Conservation (phyloP, 1,139 yeast species). For the Suhomyces bokatorum region DNA sequence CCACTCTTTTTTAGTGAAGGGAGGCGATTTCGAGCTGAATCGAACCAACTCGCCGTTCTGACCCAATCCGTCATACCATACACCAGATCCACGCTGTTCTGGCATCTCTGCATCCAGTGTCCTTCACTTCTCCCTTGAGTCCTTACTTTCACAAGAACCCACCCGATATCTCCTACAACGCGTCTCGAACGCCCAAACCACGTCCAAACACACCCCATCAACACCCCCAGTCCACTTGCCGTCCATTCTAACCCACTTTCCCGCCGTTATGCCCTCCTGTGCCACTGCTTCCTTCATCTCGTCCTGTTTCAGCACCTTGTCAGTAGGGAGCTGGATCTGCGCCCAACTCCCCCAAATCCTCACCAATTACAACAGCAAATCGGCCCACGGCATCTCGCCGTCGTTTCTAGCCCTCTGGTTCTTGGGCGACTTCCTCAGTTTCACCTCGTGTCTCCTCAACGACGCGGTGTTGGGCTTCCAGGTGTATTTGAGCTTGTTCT, state of each 20-base stretch:
- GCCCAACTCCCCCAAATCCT: constrained; percentile 88
- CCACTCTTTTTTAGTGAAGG: neutral
- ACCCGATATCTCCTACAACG: constrained; percentile 2
- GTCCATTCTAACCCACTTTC: too few species aligned
- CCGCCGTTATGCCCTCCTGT: constrained; percentile 2
- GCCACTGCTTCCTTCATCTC: constrained; percentile 23
- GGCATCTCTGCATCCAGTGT: neutral
- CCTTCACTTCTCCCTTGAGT: too few species aligned
- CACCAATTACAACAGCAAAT: constrained; percentile 70
- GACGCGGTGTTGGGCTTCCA: constrained; percentile 75
- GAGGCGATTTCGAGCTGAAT: neutral
- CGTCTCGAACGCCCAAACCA: neutral
- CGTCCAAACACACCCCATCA: neutral
- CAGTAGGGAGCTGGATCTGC: constrained; percentile 64
- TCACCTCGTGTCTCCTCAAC: constrained; percentile 78
- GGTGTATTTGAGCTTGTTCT: constrained; percentile 69
- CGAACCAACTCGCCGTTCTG: neutral
- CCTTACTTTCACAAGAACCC: neutral
- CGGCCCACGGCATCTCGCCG: constrained; percentile 87
- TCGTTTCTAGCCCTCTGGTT: constrained; percentile 77
- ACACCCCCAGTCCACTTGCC: neutral
- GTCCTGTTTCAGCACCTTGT: constrained; percentile 33
- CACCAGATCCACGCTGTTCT: too few species aligned
- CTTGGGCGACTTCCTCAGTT: constrained; percentile 78
- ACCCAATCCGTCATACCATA: neutral